Conservation (phyloP, 805 yeast species). For the Yamadazyma philogaea region DNA sequence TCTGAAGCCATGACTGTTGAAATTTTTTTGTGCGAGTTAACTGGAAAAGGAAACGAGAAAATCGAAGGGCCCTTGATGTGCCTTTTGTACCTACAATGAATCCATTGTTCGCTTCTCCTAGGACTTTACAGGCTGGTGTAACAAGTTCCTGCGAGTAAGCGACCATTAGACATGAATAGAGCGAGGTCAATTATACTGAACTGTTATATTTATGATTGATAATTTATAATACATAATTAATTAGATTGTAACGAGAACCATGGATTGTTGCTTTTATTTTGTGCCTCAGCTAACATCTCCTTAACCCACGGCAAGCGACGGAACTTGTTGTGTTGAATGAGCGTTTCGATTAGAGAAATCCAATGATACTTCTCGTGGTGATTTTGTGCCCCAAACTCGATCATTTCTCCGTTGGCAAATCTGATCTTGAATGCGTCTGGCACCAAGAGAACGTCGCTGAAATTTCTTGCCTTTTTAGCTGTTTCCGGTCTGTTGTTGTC, state of each 20-base stretch:
- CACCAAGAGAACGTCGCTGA: conserved; percentile 67
- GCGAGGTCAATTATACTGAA: no score
- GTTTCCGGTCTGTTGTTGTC: conserved; percentile 35
- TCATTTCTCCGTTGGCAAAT: conserved; percentile 77
- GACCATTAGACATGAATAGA: no score
- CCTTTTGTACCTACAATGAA: no score
- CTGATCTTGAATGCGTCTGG: conserved; percentile 72
- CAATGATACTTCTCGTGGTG: conserved; percentile 58
- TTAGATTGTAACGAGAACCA: conserved; percentile 4
- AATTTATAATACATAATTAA: background rate
- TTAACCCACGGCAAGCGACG: conserved; percentile 63
- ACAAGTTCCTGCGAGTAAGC: no score
- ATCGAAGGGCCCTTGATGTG: no score
- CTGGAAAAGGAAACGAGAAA: background rate
- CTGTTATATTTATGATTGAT: background rate
- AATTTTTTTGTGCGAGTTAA: conserved; percentile 6
- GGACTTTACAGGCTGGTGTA: no score
- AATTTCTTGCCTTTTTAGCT: conserved; percentile 48
- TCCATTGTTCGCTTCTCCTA: no score
- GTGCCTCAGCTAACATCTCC: conserved; percentile 31
- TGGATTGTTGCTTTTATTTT: conserved; percentile 8
- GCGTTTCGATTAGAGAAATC: conserved; percentile 57
- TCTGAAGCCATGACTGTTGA: conserved; percentile 15
- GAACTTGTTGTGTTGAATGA: conserved; percentile 53
- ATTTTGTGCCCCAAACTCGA: conserved; percentile 83